A percentile compares a stretch with the other conserved stretches of the same genome.
Evolutionary conservation across 2,329 filamentous ascomycete species (phyloP).

Genomic region (Leptographium radiaticola): DNA sequence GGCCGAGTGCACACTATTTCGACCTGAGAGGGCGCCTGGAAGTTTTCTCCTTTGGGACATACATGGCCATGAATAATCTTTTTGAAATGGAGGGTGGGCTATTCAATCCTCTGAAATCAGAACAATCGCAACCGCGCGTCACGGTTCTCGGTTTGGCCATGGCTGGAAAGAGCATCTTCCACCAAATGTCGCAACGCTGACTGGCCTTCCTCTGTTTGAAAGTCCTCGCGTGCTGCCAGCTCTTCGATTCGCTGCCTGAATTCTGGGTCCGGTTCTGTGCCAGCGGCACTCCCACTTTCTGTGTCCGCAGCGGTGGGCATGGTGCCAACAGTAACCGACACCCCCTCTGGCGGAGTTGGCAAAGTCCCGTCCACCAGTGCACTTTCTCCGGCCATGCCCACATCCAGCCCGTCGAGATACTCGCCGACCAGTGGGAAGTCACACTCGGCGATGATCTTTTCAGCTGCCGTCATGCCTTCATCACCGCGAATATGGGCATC

Average conservation of each 20-base stretch:
- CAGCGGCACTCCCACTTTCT: constrained; percentile 12
- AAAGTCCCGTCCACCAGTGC: constrained; percentile 20
- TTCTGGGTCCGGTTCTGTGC: constrained; percentile 59
- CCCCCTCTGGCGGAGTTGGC: constrained; percentile 58
- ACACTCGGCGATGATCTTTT: constrained; percentile 67
- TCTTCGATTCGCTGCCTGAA: constrained; percentile 81
- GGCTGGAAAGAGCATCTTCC: constrained; percentile 61
- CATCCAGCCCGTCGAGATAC: constrained; percentile 42
- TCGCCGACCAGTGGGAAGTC: constrained; percentile 64
- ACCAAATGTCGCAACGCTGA: constrained; percentile 65
- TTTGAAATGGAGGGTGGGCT: neutral
- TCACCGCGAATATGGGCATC: constrained; percentile 52
- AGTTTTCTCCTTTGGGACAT: constrained; percentile 52
- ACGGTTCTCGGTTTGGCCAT: constrained; percentile 49
- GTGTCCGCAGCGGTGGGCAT: constrained; percentile 36
- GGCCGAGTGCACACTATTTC: constrained; percentile 40
- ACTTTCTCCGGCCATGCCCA: constrained; percentile 12
- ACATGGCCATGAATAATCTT: constrained; percentile 25
- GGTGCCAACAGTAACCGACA: constrained; percentile 66
- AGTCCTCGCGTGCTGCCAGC: constrained; percentile 70
- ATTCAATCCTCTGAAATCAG: neutral
- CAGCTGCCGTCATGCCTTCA: constrained; percentile 66
- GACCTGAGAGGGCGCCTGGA: constrained; percentile 31
- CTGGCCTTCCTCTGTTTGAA: constrained; percentile 70
- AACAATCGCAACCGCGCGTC: constrained; percentile 48